Evolutionary conservation across 108 stramenopile species (phyloP), one percentile per base, ranked within the genome.

Genomic region (Schizochytrium sp.): DNA sequence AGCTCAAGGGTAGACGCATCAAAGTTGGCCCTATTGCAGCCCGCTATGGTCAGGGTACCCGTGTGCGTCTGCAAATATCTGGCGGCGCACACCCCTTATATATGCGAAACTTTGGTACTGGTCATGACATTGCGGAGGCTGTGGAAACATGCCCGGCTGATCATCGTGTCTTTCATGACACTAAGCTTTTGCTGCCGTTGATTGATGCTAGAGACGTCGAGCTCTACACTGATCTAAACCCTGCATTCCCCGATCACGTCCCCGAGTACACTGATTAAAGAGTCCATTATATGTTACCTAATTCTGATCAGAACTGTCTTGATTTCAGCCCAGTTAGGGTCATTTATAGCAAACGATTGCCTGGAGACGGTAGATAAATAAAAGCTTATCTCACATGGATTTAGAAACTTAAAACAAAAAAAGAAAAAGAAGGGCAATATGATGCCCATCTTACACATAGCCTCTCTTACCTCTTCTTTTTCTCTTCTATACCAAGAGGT

Each of bases 31-130:
- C 47, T 10, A 83, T 83, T 40, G 76, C 76, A n/a, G 28, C 47
- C 1, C 53, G 5, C 76, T 83, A 55, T 40, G n/a, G n/a, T 10
- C 13, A 49, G 47, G 76, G 76, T 8, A 49, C 47, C 28, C 47
- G 76, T 53, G 13, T 49, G 45, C 76, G 76, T 10, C 47, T 83
- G 8, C 76, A 83, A 40, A 50, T 83, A 5, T 83, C 76, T 5
- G 76, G 76, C 8, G 76, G 76, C 53, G 76, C 76, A n/a, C 76
- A 83, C 76, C 76, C 76, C 5, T 53, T 83, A 8, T 83, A 83
- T 40, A 55, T 83, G 76, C 47, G 76, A 17, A 83, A 83, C 76
- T 83, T 55, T 83, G 76, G 76, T 10, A 83, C 76, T 40, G 76
- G 47, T 19, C 50, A 83, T 2, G 76, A 83, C 28, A 83, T 83